phyloP scores from a whole-genome alignment of 208 protist species.

The Leishmania major region DNA sequence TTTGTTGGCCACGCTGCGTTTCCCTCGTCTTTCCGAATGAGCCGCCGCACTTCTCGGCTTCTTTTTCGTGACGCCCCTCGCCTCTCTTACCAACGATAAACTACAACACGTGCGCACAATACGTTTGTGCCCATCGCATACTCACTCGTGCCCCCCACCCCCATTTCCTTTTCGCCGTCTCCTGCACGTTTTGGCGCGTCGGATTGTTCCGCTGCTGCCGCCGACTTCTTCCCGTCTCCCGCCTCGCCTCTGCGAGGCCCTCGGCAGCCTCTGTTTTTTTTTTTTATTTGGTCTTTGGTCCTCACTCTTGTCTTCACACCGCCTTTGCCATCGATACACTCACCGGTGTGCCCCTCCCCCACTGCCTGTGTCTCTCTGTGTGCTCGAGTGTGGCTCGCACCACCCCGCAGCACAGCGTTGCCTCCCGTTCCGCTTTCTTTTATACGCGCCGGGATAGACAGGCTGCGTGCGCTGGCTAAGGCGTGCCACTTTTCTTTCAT shows the following conservation, averaged over 20 bases:
- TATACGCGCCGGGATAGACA: neutral
- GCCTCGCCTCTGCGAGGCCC: neutral
- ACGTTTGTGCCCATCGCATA: neutral
- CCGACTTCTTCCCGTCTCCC: neutral
- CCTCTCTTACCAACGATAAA: neutral
- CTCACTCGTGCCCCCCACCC: neutral
- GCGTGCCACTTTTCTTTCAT: neutral
- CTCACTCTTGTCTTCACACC: conserved; percentile 4
- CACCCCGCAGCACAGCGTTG: neutral
- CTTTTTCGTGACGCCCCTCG: conserved; percentile 11
- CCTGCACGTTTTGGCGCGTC: neutral
- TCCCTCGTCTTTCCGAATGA: neutral
- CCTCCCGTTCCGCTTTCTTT: conserved; percentile 4
- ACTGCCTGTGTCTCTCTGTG: neutral
- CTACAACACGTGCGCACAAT: neutral
- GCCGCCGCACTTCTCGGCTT: neutral
- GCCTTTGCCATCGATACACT: neutral
- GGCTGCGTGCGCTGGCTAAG: neutral
- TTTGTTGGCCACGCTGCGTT: neutral
- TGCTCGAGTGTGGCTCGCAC: neutral
- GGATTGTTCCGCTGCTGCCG: neutral
- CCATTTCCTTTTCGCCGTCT: neutral
- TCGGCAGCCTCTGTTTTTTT: neutral
- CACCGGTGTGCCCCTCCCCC: neutral
- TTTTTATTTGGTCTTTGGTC: neutral